These are phyloP conservation scores for Maudiozyma humilis DNA, from an alignment of 1,139 yeast genomes.

Conservation along the genomic window DNA sequence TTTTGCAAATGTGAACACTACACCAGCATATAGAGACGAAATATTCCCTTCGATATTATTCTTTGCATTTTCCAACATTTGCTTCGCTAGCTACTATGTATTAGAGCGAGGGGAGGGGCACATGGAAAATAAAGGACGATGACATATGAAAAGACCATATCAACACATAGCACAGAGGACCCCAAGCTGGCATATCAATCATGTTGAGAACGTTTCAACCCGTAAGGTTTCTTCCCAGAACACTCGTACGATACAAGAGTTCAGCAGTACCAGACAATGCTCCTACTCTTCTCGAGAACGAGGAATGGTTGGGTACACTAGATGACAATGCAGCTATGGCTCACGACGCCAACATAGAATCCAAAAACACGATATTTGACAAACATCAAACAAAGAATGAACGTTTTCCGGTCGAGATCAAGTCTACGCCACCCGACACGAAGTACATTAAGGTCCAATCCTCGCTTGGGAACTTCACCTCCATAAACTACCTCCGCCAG, in stretches of 20 bases:
- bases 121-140: too few species aligned
- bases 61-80: too few species aligned
- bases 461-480: conserved; percentile 34
- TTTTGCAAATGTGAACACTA: too few species aligned
- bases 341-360: neutral
- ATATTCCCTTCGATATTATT: too few species aligned
- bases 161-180: too few species aligned
- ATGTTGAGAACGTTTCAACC: neutral
- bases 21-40: too few species aligned
- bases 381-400: conserved; percentile 2
- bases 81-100: too few species aligned
- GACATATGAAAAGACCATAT: too few species aligned
- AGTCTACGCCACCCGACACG: conserved; percentile 20
- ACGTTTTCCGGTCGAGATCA: conserved; percentile 9
- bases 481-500: conserved; percentile 29
- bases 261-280: conserved; percentile 37
- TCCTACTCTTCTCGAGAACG: conserved; percentile 41
- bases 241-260: neutral
- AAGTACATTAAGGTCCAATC: conserved; percentile 30
- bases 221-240: neutral
- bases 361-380: conserved; percentile 1
- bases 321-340: conserved; percentile 5
- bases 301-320: conserved; percentile 37
- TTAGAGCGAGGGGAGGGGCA: too few species aligned
- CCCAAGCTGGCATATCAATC: too few species aligned